Base-by-base conservation (phyloP, 2,329 filamentous ascomycete species). In the Seiridium unicorne region DNA sequence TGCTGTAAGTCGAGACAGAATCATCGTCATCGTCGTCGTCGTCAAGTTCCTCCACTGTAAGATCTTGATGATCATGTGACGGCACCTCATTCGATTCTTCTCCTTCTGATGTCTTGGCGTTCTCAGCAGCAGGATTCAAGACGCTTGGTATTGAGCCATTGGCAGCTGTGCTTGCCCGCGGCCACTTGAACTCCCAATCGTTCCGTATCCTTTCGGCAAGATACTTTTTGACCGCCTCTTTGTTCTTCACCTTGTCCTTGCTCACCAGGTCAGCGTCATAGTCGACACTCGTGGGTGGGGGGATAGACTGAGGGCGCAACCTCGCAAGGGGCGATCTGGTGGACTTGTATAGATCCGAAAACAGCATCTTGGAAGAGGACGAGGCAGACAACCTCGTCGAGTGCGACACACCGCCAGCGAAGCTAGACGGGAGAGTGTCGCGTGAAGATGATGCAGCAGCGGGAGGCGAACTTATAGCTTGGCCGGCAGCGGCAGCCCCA, bases 101-200 rank as follows among this genome's bases (percentile, higher is more conserved):
- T 51, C n/a, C 34, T 9, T 34, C 10, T 7, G n/a, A n/a, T 7
- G 35, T 8, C 49, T 18, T 51, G 31, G 36, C 51, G n/a, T 55
- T 11, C 4, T 55, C 36, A 18, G 49, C 13, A 53, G 49, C 5
- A 36, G 51, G 11, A 31, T 44, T 31, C 10, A 38, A 1, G 38
- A 11, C 18, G n/a, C 26, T 35, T 31, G 34, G 3, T n/a, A 3
- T 36, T 4, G 51, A 18, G 34, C 32, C 11, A 10, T 38, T 11
- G 46, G 44, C 18, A 32, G 18, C 8, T 13, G 18, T 47, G 32
- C 18, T 18, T 10, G 46, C 44, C n/a, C 74, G 76, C 1, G 84
- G 82, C 85, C 85, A 88, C 40, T 75, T 65, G 67, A 87, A 89
- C 0, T 76, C 74, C 87, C 86, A 89, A 67, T 88, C 85, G 62